phyloP scores from a whole-genome alignment of 2,329 filamentous ascomycete genomes.

The Hirsutella rhossiliensis region DNA sequence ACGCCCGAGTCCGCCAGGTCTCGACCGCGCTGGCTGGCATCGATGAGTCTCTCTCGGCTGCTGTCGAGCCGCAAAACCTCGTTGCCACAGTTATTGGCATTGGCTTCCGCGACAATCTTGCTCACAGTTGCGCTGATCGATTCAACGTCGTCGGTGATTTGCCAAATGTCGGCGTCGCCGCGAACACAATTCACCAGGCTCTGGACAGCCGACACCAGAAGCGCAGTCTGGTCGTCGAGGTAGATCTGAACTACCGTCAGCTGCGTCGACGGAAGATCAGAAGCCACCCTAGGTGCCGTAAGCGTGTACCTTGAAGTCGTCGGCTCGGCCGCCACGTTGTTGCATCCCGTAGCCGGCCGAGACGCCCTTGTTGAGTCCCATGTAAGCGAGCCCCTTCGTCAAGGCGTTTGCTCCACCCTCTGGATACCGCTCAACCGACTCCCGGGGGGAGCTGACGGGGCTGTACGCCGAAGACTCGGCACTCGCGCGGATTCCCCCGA shows the following conservation, averaged over 20 bases:
- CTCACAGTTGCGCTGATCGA: constrained; percentile 60
- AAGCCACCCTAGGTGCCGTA: constrained; percentile 7
- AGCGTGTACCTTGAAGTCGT: constrained; percentile 35
- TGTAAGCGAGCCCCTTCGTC: constrained; percentile 25
- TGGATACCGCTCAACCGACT: constrained; percentile 35
- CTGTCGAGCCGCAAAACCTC: constrained; percentile 45
- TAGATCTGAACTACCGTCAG: constrained; percentile 43
- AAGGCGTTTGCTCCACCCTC: constrained; percentile 19
- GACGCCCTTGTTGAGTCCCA: constrained; percentile 20
- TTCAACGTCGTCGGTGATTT: constrained; percentile 57
- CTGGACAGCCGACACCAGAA: constrained; percentile 70
- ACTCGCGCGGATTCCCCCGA: constrained; percentile 45
- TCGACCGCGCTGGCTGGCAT: constrained; percentile 48
- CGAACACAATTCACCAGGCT: constrained; percentile 65
- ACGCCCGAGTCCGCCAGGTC: constrained; percentile 41
- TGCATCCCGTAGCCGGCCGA: constrained; percentile 24
- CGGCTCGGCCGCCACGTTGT: constrained; percentile 26
- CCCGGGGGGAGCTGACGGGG: constrained; percentile 55
- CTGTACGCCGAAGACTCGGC: constrained; percentile 65
- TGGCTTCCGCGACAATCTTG: constrained; percentile 56
- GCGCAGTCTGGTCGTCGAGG: constrained; percentile 70
- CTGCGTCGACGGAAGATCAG: constrained; percentile 3
- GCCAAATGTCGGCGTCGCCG: constrained; percentile 47
- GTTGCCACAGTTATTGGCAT: constrained; percentile 39
- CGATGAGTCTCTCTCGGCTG: constrained; percentile 53